Conservation (phyloP, 139 green algal species). For the Closterium sp. region DNA sequence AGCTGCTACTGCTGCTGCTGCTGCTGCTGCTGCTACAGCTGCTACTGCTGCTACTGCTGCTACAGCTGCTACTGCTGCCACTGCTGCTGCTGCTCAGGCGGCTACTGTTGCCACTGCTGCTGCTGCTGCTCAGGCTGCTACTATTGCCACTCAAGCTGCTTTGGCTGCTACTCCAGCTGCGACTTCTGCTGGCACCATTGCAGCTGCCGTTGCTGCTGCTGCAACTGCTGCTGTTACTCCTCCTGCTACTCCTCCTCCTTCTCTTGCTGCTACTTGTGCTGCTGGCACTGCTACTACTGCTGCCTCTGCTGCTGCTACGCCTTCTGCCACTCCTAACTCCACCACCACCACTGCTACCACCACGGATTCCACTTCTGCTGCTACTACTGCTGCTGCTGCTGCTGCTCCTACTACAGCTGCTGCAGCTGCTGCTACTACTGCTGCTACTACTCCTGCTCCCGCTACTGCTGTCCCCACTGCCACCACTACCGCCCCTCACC, state of each 20-base stretch:
- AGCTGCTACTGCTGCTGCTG: not conserved
- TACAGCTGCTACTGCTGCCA: not conserved
- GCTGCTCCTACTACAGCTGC: not conserved
- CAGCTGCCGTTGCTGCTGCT: not conserved
- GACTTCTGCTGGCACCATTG: not conserved
- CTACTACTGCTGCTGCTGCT: too few species aligned
- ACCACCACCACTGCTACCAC: too few species aligned
- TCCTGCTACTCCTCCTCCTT: not conserved
- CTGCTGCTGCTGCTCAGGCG: not conserved
- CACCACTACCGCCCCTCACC: not conserved
- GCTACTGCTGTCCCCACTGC: not conserved
- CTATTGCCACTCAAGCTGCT: too few species aligned
- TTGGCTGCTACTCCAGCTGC: not conserved
- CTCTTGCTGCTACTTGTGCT: not conserved
- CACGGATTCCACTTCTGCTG: not conserved
- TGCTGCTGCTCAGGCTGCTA: too few species aligned
- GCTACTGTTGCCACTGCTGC: too few species aligned
- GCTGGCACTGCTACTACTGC: not conserved
- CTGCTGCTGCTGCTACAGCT: too few species aligned
- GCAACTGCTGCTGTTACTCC: not conserved
- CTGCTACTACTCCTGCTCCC: not conserved
- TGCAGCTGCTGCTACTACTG: not conserved
- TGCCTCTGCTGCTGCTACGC: not conserved
- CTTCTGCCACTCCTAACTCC: not conserved
- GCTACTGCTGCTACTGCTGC: not conserved